phyloP scores from a whole-genome alignment of 208 protist genomes.

The Leishmania gerbilli region DNA sequence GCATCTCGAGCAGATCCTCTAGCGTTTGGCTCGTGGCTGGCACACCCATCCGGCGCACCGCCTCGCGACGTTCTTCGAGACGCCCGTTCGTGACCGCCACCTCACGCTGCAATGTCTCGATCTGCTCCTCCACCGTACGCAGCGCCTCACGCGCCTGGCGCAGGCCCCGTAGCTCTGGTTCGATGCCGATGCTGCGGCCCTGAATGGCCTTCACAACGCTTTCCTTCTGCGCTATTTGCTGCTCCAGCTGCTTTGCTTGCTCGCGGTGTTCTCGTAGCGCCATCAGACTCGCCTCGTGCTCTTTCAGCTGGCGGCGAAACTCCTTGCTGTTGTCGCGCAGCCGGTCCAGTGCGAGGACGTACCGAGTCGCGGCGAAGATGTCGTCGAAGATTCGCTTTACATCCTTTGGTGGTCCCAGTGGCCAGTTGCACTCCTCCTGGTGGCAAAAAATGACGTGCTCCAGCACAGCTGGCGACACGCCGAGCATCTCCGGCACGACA shows the following conservation, averaged over 20 bases:
- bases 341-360: constrained; percentile 90
- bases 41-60: constrained; percentile 31
- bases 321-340: constrained; percentile 88
- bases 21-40: constrained; percentile 37
- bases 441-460: constrained; percentile 98
- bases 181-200: constrained; percentile 40
- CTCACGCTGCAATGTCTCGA: constrained; percentile 57
- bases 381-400: constrained; percentile 99
- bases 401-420: constrained; percentile 89
- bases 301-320: constrained; percentile 78
- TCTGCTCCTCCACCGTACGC: constrained; percentile 51
- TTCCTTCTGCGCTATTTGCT: constrained; percentile 69
- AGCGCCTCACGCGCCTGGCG: constrained; percentile 49
- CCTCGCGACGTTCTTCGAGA: constrained; percentile 69
- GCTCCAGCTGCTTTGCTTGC: constrained; percentile 66
- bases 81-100: constrained; percentile 61
- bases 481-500: constrained; percentile 96
- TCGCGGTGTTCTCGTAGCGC: constrained; percentile 80
- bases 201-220: constrained; percentile 42
- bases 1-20: constrained; percentile 55
- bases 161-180: constrained; percentile 66
- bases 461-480: constrained; percentile 97
- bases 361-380: constrained; percentile 97
- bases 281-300: constrained; percentile 80
- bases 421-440: constrained; percentile 99